Evolutionary conservation across 768 basidiomycete genomes (phyloP), one percentile per base, ranked within the genome.

Genomic region (Lactarius sanguifluus): DNA sequence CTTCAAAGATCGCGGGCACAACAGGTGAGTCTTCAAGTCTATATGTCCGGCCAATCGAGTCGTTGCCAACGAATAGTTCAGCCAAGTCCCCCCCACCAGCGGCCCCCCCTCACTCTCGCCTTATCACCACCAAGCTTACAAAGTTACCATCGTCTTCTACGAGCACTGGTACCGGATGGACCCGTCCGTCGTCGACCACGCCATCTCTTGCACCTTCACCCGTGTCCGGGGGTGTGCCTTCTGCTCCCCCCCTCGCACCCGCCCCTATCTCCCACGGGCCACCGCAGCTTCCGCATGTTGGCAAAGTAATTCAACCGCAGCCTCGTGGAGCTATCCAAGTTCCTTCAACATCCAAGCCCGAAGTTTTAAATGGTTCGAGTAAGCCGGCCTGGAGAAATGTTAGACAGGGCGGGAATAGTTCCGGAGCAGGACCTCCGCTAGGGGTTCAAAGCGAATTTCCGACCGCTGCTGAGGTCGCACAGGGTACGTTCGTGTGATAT

Each of bases 401-500:
- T 66, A 85, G 81, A 71, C 75, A 80, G 16, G 71, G 73, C 25
- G 59, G 71, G 13, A 67, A 71, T 41, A 43, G 63, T 62, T 64
- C 41, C 25, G 66, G 78, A 55, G 64, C 78, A 56, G 79, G 81
- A 20, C 74, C 78, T 3, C 83, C 87, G 54, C 76, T 79, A 59
- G 76, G 78, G 28, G 76, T 77, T 54, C 76, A 79, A 45, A 83
- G 79, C 64, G 96, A 98, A 69, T 99, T 99, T 74, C 97, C 97
- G 8, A 99, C 97, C 6, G 95, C 96, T 56, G 94, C 93, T 43
- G 97, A 99, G 79, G 94, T 94, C 54, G 92, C 92, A 8, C 88
- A 89, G 79, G 89, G 92, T 89, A 71, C 71, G 85, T 80, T 59
- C 25, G 59, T 41, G 61, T 62, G 62, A 61, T 56, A 12, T 28